Evolutionary conservation across 257 asterid genomes (phyloP).

Genomic region (Orobanche coerulescens): DNA sequence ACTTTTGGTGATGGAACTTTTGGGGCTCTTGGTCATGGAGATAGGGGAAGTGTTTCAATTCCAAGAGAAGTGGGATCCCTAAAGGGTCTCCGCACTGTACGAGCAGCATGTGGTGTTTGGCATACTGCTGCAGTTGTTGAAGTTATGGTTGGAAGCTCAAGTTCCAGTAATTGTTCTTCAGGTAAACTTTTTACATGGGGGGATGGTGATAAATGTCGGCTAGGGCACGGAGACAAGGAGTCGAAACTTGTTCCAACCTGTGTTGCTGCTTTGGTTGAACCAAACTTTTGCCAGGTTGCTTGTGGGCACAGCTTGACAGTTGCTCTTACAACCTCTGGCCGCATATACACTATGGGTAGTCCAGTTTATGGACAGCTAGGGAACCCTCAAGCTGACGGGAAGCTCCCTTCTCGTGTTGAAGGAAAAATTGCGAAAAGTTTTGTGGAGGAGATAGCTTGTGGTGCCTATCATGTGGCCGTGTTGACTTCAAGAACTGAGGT

Average conservation of each 20-base stretch:
- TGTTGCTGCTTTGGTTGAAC: constrained; percentile 90
- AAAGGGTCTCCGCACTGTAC: constrained; percentile 84
- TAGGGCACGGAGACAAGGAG: constrained; percentile 88
- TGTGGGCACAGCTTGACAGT: constrained; percentile 94
- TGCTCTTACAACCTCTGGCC: constrained; percentile 88
- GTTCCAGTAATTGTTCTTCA: constrained; percentile 76
- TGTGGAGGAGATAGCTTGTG: constrained; percentile 89
- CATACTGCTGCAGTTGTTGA: constrained; percentile 97
- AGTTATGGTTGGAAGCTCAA: constrained; percentile 83
- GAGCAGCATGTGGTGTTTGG: constrained; percentile 94
- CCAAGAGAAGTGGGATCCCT: constrained; percentile 91
- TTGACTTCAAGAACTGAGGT: constrained; percentile 85
- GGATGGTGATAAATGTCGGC: constrained; percentile 83
- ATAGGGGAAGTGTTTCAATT: constrained; percentile 51
- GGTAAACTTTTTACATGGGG: constrained; percentile 97
- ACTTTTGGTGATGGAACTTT: constrained; percentile 94
- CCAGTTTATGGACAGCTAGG: constrained; percentile 92
- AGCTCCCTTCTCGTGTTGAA: constrained; percentile 73
- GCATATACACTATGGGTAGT: constrained; percentile 82
- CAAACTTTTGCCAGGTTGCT: constrained; percentile 79
- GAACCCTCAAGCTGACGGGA: constrained; percentile 77
- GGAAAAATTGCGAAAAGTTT: constrained; percentile 64
- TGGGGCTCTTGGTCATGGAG: constrained; percentile 95
- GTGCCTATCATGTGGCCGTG: constrained; percentile 90
- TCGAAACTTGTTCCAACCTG: constrained; percentile 81